Conservation (phyloP, 495 filamentous ascomycete species). For the Aspergillus diversus region DNA sequence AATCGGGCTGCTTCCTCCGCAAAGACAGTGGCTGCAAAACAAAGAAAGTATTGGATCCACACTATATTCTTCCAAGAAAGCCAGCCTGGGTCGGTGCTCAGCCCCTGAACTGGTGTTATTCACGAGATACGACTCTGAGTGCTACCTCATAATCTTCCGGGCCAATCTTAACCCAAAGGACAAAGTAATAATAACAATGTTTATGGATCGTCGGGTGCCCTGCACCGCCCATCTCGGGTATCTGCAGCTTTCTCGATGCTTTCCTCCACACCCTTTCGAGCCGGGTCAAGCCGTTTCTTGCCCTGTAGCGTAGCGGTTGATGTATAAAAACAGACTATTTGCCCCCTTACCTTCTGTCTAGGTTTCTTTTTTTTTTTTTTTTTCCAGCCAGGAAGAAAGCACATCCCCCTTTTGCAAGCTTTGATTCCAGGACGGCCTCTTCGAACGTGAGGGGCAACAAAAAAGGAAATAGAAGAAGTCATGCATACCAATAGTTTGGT, state of each 20-base stretch:
- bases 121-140: slow-evolving; percentile 5
- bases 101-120: slow-evolving; percentile 4
- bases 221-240: background rate
- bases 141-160: slow-evolving; percentile 20
- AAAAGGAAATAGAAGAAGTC: background rate
- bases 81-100: background rate
- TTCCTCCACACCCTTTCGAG: background rate
- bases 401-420: background rate
- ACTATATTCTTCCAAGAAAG: background rate
- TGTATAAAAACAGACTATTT: slow-evolving; percentile 15
- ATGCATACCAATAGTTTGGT: slow-evolving; percentile 37
- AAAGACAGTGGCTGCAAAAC: background rate
- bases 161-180: background rate
- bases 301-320: background rate
- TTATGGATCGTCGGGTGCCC: background rate
- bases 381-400: background rate
- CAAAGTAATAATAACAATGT: slow-evolving; percentile 4
- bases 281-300: background rate
- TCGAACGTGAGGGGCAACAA: background rate
- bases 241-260: background rate
- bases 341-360: slow-evolving; percentile 1
- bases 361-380: background rate
- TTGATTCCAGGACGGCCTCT: background rate
- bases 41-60: background rate
- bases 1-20: background rate